Percentiles rank a stretch among this genome's conserved stretches.
phyloP scores from a whole-genome alignment of 2,329 filamentous ascomycete species.

The Alternaria novae-zelandiae region DNA sequence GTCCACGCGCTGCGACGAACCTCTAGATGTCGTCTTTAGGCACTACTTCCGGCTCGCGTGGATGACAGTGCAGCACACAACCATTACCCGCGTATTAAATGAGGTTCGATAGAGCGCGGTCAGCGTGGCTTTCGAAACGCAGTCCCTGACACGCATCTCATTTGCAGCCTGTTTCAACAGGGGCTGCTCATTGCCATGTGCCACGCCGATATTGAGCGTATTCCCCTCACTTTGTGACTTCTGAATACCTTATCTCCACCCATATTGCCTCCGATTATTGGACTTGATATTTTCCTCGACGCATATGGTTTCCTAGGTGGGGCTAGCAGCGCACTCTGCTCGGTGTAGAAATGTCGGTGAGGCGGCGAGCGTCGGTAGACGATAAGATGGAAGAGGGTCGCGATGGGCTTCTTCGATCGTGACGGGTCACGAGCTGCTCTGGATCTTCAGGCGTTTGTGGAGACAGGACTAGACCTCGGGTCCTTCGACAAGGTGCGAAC shows the following conservation, averaged over 20 bases:
- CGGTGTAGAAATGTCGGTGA: constrained; percentile 44
- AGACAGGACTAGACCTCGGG: constrained; percentile 6
- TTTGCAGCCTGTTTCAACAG: constrained; percentile 35
- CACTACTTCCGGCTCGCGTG: constrained; percentile 24
- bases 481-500: constrained; percentile 14
- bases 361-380: constrained; percentile 10
- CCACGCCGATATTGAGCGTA: constrained; percentile 27
- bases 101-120: constrained; percentile 1
- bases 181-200: constrained; percentile 21
- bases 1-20: background rate
- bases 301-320: constrained; percentile 18
- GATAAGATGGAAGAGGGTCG: constrained; percentile 7
- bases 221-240: constrained; percentile 15
- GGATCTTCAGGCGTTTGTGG: constrained; percentile 14
- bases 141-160: constrained; percentile 20
- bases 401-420: background rate
- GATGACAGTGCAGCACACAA: constrained; percentile 14
- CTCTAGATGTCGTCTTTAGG: constrained; percentile 6
- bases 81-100: constrained; percentile 18
- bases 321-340: constrained; percentile 18
- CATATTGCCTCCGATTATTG: constrained; percentile 32
- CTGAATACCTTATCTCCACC: constrained; percentile 24
- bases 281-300: constrained; percentile 10
- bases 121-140: constrained; percentile 28
- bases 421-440: constrained; percentile 9